Evolutionary conservation across 164 flowering plant species (phyloP), one percentile per base, ranked within the genome.

Genomic region (Vitis rupestris): DNA sequence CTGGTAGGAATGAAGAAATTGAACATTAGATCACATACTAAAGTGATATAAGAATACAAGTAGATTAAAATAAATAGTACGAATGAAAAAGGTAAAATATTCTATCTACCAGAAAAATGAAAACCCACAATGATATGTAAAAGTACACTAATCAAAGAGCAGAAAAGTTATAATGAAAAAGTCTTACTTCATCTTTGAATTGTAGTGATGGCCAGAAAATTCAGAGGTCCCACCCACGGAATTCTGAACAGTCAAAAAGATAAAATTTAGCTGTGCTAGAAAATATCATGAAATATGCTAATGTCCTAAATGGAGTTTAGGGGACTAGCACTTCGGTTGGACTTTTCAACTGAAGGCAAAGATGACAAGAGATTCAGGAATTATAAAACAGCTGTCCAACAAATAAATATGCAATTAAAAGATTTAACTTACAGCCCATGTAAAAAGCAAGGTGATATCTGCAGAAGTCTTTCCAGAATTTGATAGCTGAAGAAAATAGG

Each of bases 141-240:
- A 23, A 9, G 11, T 59, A 50, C 23, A 50, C 10, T 23, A 56
- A 65, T n/a, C 14, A 17, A 6, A 37, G 0, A 37, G 5, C 44
- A 37, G 44, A 37, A 3, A 37, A 37, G 44, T 37, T 3, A 37
- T n/a, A n/a, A n/a, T 62, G 10, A 56, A 44, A 63, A 29, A 50
- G 5, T 10, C 91, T 82, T 85, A 93, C 98, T n/a, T 65, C 64
- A 88, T 79, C 72, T 81, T 86, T 54, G 87, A 74, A 78, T 93
- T 93, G 78, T 71, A 80, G 71, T 93, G 98, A 63, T 83, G 74
- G 69, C 98, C 98, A 58, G 98, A 84, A 64, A 77, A 67, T 72
- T 83, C 95, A 57, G 98, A 93, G 61, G 60, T 63, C 49, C 93
- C 98, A 67, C 95, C 98, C 52, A 91, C 88, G 61, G 97, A 91